Conservation (phyloP, 257 asterid genomes). For the Primulina tabacum region DNA sequence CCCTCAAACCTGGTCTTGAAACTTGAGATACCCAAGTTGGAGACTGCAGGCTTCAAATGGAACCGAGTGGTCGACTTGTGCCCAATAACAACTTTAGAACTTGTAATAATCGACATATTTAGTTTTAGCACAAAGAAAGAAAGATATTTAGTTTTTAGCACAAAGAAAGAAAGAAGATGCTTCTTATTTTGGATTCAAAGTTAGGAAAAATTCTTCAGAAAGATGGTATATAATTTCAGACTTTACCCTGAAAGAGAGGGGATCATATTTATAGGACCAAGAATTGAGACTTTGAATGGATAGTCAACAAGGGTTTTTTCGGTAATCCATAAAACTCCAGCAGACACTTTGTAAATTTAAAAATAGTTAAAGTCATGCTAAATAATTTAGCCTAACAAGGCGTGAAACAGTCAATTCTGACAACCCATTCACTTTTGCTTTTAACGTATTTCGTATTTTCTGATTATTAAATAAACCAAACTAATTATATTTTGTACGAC, state of each 20-base stretch:
- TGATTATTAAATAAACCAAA: not conserved
- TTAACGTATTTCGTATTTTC: not conserved
- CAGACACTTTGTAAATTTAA: slow-evolving; percentile 6
- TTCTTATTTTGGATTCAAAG: not conserved
- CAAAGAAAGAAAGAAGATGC: not conserved
- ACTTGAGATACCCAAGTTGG: slow-evolving; percentile 21
- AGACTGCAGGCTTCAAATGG: not conserved
- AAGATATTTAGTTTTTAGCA: not conserved
- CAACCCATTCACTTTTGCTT: not conserved
- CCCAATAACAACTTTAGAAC: slow-evolving; percentile 16
- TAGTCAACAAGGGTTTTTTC: slow-evolving; percentile 11
- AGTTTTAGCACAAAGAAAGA: too few species aligned
- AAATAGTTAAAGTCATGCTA: not conserved
- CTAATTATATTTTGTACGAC: too few species aligned
- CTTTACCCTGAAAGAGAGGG: not conserved
- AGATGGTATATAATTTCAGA: not conserved
- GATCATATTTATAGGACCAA: not conserved
- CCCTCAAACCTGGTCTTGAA: slow-evolving; percentile 20
- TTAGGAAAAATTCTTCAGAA: not conserved
- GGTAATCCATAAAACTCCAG: not conserved
- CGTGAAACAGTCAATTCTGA: not conserved
- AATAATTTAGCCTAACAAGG: not conserved
- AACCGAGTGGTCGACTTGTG: slow-evolving; percentile 1
- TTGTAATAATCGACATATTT: slow-evolving; percentile 33
- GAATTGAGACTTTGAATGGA: not conserved